These are phyloP conservation scores for Davidsoniella eucalypti DNA, from an alignment of 2,329 filamentous ascomycete genomes.

Conservation along the genomic window DNA sequence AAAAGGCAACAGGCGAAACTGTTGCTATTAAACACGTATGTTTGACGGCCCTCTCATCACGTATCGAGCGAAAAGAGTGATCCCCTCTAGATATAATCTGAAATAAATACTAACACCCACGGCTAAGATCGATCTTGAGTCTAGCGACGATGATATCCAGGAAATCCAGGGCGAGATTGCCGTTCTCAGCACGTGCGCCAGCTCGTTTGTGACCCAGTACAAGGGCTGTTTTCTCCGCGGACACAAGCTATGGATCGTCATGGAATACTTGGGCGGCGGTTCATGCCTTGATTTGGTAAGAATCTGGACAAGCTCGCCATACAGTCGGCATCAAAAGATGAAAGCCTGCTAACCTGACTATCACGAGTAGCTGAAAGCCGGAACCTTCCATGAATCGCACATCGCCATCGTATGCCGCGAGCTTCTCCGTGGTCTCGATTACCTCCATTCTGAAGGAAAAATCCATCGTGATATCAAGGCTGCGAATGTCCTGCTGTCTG, in stretches of 20 bases:
- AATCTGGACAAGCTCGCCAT: background rate
- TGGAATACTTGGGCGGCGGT: constrained; percentile 92
- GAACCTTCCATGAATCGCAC: constrained; percentile 71
- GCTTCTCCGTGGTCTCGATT: constrained; percentile 76
- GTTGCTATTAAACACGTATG: constrained; percentile 93
- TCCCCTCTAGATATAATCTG: background rate
- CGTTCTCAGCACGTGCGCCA: constrained; percentile 85
- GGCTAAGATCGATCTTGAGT: constrained; percentile 85
- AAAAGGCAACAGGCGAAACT: constrained; percentile 75
- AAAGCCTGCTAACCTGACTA: background rate
- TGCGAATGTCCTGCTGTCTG: constrained; percentile 86
- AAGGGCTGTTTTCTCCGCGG: constrained; percentile 91
- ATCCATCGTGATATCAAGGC: constrained; percentile 96
- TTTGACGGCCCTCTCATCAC: constrained; percentile 12
- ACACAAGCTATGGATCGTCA: constrained; percentile 97
- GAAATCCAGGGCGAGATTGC: constrained; percentile 97
- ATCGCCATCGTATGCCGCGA: constrained; percentile 92
- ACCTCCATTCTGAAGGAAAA: constrained; percentile 84
- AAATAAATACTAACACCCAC: background rate
- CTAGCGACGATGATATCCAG: constrained; percentile 93
- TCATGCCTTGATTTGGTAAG: constrained; percentile 84
- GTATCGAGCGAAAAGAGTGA: no score
- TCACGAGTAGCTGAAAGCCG: constrained; percentile 59
- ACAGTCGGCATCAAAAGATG: background rate
- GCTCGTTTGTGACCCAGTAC: constrained; percentile 88